Conservation (phyloP, 768 basidiomycete genomes). For the Leccinum variicolor region DNA sequence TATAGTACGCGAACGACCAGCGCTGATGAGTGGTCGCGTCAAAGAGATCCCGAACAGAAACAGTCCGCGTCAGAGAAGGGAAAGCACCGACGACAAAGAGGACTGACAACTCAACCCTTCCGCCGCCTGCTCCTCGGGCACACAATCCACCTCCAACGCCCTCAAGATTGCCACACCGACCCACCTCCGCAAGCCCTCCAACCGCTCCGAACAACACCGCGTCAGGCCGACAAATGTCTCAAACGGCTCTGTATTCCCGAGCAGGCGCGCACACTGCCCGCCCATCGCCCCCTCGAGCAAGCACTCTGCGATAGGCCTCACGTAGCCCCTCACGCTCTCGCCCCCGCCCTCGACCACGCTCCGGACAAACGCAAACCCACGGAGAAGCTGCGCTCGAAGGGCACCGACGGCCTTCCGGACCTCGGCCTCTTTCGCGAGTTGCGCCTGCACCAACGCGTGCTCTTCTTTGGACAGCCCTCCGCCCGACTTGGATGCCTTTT, state of each 20-base stretch:
- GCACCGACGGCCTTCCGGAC: conserved; percentile 58
- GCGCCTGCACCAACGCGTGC: conserved; percentile 76
- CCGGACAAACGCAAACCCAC: conserved; percentile 68
- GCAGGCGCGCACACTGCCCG: conserved; percentile 51
- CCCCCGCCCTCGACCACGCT: conserved; percentile 49
- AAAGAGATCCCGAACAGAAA: neutral
- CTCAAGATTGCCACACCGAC: conserved; percentile 84
- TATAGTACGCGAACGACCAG: conserved; percentile 84
- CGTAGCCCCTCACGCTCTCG: conserved; percentile 48
- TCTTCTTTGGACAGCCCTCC: conserved; percentile 76
- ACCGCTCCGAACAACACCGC: conserved; percentile 65
- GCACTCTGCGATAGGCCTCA: conserved; percentile 55
- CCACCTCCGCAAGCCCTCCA: conserved; percentile 67
- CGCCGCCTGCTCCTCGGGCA: conserved; percentile 69
- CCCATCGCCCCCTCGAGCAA: conserved; percentile 66
- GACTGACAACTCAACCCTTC: conserved; percentile 55
- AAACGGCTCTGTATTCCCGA: conserved; percentile 50
- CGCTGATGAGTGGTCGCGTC: conserved; percentile 37
- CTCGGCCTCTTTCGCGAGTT: conserved; percentile 74
- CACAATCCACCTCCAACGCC: conserved; percentile 55
- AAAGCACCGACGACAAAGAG: neutral
- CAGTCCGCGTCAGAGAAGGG: neutral
- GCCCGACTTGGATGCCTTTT: conserved; percentile 45
- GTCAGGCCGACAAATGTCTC: conserved; percentile 75
- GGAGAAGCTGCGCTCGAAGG: conserved; percentile 52